Evolutionary conservation across 371 early-diverging fungal genomes (phyloP).

Genomic region (Lichtheimia hyalospora): DNA sequence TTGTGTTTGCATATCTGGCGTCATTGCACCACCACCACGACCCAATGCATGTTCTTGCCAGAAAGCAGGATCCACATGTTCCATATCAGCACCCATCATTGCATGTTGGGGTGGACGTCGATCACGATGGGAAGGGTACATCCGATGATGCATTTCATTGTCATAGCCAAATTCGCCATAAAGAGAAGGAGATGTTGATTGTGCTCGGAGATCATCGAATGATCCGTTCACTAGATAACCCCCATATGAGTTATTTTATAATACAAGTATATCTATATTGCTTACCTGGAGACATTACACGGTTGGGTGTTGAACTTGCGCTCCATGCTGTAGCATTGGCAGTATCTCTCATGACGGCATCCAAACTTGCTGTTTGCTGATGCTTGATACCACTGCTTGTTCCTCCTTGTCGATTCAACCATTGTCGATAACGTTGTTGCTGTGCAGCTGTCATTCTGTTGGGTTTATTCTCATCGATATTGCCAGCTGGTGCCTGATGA

Average conservation of each 20-base stretch:
- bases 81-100: too few species aligned
- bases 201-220: constrained; percentile 17
- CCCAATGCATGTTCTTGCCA: too few species aligned
- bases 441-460: constrained; percentile 10
- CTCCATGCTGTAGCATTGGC: constrained; percentile 25
- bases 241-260: too few species aligned
- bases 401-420: constrained; percentile 24
- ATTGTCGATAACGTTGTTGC: constrained; percentile 31
- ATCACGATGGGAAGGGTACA: too few species aligned
- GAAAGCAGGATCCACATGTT: too few species aligned
- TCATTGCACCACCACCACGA: too few species aligned
- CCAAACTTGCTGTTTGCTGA: constrained; percentile 22
- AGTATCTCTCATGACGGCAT: constrained; percentile 31
- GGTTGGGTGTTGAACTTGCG: constrained; percentile 13
- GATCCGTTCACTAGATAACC: constrained; percentile 11
- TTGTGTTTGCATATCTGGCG: neutral
- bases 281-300: constrained; percentile 19
- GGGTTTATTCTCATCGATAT: neutral
- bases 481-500: neutral
- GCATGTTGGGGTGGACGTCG: too few species aligned
- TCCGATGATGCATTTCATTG: too few species aligned
- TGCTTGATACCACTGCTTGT: constrained; percentile 8
- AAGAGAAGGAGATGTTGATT: constrained; percentile 5
- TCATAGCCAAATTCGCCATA: constrained; percentile 15
- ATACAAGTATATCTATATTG: too few species aligned